Percentiles rank a stretch among this genome's conserved stretches.
Conservation (phyloP, 2,329 filamentous ascomycete genomes). For the Apiospora marii region DNA sequence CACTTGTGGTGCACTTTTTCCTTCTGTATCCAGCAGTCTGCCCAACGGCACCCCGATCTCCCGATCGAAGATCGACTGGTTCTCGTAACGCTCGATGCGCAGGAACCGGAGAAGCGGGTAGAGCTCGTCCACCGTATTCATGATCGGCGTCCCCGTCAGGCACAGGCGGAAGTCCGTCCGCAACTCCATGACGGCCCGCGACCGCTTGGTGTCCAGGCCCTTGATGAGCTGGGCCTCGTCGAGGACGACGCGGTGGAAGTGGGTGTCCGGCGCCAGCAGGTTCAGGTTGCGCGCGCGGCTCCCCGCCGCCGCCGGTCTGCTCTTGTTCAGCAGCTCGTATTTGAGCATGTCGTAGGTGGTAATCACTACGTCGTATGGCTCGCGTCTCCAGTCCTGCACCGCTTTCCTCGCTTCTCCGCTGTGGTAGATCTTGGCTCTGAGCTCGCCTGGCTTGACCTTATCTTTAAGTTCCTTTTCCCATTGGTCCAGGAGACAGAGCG, state of each 20-base stretch:
- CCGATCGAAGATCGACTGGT: slow-evolving; percentile 67
- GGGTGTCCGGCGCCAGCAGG: slow-evolving; percentile 62
- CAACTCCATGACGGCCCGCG: slow-evolving; percentile 67
- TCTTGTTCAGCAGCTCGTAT: background rate
- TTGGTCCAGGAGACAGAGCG: slow-evolving; percentile 24
- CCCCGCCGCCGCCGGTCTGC: slow-evolving; percentile 69
- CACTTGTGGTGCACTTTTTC: background rate
- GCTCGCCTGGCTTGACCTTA: slow-evolving; percentile 39
- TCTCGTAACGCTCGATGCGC: slow-evolving; percentile 76
- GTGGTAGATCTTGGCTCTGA: slow-evolving; percentile 39
- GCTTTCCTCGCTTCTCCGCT: slow-evolving; percentile 33
- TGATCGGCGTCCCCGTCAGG: slow-evolving; percentile 86
- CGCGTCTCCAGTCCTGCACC: slow-evolving; percentile 39
- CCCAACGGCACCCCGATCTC: slow-evolving; percentile 45
- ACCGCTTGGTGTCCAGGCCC: slow-evolving; percentile 70
- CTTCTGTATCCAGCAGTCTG: slow-evolving; percentile 61
- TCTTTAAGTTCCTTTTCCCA: slow-evolving; percentile 30
- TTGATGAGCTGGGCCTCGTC: slow-evolving; percentile 88
- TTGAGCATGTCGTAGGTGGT: slow-evolving; percentile 76
- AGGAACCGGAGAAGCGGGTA: slow-evolving; percentile 83
- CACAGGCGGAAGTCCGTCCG: slow-evolving; percentile 74
- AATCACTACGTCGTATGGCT: slow-evolving; percentile 77
- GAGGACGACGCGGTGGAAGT: slow-evolving; percentile 78
- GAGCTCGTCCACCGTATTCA: slow-evolving; percentile 84
- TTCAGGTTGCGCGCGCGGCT: slow-evolving; percentile 44